Percentiles rank a stretch among this genome's conserved stretches.
These are phyloP conservation scores for Podila horticola DNA, from an alignment of 192 early-diverging fungal genomes.

Conservation along the genomic window DNA sequence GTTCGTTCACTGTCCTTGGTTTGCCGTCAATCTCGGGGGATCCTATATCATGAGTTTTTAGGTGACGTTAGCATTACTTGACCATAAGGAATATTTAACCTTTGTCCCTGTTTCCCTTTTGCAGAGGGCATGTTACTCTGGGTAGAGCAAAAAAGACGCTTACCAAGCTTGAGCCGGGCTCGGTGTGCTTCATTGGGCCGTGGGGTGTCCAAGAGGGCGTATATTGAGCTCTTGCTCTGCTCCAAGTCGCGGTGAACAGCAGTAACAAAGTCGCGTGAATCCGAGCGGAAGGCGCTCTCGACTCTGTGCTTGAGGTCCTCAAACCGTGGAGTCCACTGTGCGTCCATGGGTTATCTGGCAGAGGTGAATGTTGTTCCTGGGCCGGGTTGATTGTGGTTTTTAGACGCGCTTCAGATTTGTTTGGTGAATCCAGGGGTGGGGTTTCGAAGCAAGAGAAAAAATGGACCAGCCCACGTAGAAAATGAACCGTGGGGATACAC, in stretches of 20 bases:
- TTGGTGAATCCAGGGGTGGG: background rate
- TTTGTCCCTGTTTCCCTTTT: background rate
- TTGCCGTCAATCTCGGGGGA: conserved; percentile 67
- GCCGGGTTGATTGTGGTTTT: background rate
- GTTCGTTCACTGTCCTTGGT: conserved; percentile 70
- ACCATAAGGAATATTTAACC: too few species aligned
- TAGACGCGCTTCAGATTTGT: background rate
- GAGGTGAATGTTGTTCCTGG: background rate
- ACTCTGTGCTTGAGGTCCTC: conserved; percentile 32
- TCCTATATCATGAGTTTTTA: conserved; percentile 19
- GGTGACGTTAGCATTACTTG: too few species aligned
- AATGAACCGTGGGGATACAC: too few species aligned
- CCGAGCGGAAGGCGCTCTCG: conserved; percentile 20
- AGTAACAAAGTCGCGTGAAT: conserved; percentile 31
- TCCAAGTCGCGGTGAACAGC: conserved; percentile 32
- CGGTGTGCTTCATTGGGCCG: conserved; percentile 38
- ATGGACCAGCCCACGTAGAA: too few species aligned
- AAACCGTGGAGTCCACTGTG: conserved; percentile 38
- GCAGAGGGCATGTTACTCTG: background rate
- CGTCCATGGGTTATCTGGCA: conserved; percentile 17
- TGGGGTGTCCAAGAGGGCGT: conserved; percentile 16
- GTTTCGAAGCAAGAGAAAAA: too few species aligned
- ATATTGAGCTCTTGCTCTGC: conserved; percentile 14
- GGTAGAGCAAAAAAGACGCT: background rate
- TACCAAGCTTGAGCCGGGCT: conserved; percentile 50